Percentiles rank a stretch among this genome's conserved stretches.
Conservation (phyloP, 2,329 filamentous ascomycete species). For the Beauveria medogensis region DNA sequence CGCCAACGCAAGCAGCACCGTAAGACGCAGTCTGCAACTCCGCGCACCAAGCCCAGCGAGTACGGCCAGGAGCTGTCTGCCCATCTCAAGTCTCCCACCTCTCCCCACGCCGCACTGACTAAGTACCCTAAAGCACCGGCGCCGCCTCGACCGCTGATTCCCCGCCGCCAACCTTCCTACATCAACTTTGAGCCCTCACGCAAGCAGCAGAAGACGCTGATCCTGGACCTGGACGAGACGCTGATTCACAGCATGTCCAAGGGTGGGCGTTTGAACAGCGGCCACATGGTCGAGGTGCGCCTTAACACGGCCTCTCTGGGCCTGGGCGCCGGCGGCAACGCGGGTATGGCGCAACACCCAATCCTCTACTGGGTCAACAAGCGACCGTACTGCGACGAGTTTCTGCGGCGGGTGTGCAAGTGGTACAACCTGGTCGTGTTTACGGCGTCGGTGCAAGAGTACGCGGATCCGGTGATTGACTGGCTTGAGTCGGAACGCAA, state of each 20-base stretch:
- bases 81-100: slow-evolving; percentile 89
- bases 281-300: slow-evolving; percentile 98
- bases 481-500: slow-evolving; percentile 96
- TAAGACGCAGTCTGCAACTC: slow-evolving; percentile 46
- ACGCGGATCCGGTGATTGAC: slow-evolving; percentile 97
- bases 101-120: slow-evolving; percentile 67
- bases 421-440: slow-evolving; percentile 98
- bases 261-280: slow-evolving; percentile 88
- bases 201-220: slow-evolving; percentile 79
- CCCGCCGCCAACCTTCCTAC: slow-evolving; percentile 83
- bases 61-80: slow-evolving; percentile 53
- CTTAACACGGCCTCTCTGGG: slow-evolving; percentile 65
- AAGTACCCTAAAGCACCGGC: slow-evolving; percentile 86
- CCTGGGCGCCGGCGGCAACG: slow-evolving; percentile 47
- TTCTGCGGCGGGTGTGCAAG: slow-evolving; percentile 82
- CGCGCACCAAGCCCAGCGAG: slow-evolving; percentile 33
- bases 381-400: slow-evolving; percentile 92
- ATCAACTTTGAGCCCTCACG: slow-evolving; percentile 50
- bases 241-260: slow-evolving; percentile 98
- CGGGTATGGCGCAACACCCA: slow-evolving; percentile 66
- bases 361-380: slow-evolving; percentile 99
- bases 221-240: slow-evolving; percentile 93
- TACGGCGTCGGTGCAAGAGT: slow-evolving; percentile 95
- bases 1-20: slow-evolving; percentile 67
- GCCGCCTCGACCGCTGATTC: slow-evolving; percentile 83